Conservation (phyloP, 1,284 basidiomycete genomes). For the Naganishia albida region DNA sequence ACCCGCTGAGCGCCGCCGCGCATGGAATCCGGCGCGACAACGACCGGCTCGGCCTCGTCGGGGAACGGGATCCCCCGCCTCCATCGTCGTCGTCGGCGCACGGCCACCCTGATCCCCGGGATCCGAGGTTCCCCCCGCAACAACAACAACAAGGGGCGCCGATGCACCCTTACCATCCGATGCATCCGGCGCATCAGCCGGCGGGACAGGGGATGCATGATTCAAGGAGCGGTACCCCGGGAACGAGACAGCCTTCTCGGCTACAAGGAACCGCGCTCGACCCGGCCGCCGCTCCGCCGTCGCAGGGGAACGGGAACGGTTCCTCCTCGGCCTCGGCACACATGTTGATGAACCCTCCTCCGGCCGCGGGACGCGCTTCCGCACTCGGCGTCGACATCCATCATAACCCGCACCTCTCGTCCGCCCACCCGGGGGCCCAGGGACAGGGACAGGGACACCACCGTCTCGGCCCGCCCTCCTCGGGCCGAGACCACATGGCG, state of each 20-base stretch:
- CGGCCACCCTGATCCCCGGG: neutral
- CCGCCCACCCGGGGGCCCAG: neutral
- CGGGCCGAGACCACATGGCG: constrained; percentile 10
- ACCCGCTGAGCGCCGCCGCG: constrained; percentile 3
- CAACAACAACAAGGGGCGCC: too few species aligned
- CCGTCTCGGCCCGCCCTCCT: neutral
- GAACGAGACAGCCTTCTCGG: neutral
- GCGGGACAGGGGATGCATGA: constrained; percentile 2
- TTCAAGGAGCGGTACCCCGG: constrained; percentile 4
- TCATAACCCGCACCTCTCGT: constrained; percentile 18
- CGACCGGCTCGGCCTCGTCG: too few species aligned
- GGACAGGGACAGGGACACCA: constrained; percentile 1
- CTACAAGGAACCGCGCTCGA: constrained; percentile 5
- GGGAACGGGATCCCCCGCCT: too few species aligned
- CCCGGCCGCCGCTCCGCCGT: neutral
- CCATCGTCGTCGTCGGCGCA: neutral
- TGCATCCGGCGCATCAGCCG: neutral
- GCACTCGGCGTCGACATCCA: constrained; percentile 19
- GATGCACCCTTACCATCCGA: neutral
- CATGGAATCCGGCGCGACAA: neutral
- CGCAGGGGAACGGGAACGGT: too few species aligned
- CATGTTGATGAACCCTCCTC: neutral
- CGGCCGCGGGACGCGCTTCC: neutral
- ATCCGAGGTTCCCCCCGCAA: neutral
- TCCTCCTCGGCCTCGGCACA: too few species aligned